A percentile compares a stretch with the other conserved stretches of the same genome.
Evolutionary conservation across 306 rosid genomes (phyloP).

Genomic region (Corylus avellana): DNA sequence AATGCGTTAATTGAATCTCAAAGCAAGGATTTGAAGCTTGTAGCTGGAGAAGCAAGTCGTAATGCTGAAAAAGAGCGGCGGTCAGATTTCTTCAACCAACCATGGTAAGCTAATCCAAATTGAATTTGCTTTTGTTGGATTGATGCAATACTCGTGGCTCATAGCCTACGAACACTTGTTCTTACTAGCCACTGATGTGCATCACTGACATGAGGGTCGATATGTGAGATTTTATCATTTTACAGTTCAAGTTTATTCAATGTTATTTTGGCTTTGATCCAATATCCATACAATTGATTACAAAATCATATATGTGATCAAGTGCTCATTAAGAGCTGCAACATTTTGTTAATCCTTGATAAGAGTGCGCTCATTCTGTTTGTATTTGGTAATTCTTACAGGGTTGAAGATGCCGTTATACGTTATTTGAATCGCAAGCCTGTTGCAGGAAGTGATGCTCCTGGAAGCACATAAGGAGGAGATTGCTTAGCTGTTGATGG

Average conservation of each 20-base stretch:
- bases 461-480: conserved; percentile 69
- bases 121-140: background rate
- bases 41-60: conserved; percentile 92
- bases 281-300: background rate
- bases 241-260: background rate
- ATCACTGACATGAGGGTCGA: background rate
- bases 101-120: conserved; percentile 62
- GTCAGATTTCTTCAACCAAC: conserved; percentile 90
- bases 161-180: background rate
- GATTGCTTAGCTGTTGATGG: conserved; percentile 27
- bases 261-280: background rate
- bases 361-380: background rate
- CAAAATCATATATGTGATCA: background rate
- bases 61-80: conserved; percentile 84
- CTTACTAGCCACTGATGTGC: background rate
- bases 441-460: conserved; percentile 73
- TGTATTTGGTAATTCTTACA: conserved; percentile 43
- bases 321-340: background rate
- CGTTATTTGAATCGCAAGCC: conserved; percentile 95
- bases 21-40: conserved; percentile 85
- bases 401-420: conserved; percentile 99
- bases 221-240: background rate
- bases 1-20: conserved; percentile 92
- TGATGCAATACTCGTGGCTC: background rate
- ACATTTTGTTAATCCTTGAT: background rate